These are phyloP conservation scores for Globisporangium acanthophoron DNA, from an alignment of 352 stramenopile species.

Conservation along the genomic window DNA sequence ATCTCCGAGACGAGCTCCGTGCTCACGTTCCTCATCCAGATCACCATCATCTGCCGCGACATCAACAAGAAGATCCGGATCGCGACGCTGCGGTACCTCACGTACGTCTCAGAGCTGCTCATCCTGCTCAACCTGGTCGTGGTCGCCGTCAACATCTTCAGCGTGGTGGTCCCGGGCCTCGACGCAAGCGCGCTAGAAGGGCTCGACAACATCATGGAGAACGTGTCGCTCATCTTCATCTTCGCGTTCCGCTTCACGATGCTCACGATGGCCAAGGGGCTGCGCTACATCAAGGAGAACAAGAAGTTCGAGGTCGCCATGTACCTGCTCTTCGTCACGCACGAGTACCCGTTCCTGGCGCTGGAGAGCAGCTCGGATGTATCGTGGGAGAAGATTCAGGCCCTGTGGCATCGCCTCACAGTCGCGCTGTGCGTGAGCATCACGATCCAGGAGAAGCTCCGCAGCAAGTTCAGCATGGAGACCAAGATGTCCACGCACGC, in stretches of 20 bases:
- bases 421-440: constrained; percentile 25
- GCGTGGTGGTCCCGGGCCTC: background rate
- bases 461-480: background rate
- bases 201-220: constrained; percentile 22
- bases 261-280: constrained; percentile 17
- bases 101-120: constrained; percentile 15
- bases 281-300: background rate
- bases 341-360: constrained; percentile 38
- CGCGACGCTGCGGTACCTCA: constrained; percentile 18
- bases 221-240: constrained; percentile 26
- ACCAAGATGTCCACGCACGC: background rate
- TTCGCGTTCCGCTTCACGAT: constrained; percentile 34
- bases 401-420: constrained; percentile 33
- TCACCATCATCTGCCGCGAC: constrained; percentile 25
- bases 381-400: constrained; percentile 35
- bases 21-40: constrained; percentile 31
- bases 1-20: constrained; percentile 29
- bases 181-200: background rate
- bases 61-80: constrained; percentile 26
- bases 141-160: background rate
- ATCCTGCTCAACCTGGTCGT: constrained; percentile 8
- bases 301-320: constrained; percentile 19
- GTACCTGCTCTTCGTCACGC: constrained; percentile 25
- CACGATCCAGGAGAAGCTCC: constrained; percentile 8
- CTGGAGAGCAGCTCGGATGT: constrained; percentile 15